Evolutionary conservation across 23 red algal species (phyloP).

Genomic region (Pyropia haitanensis): DNA sequence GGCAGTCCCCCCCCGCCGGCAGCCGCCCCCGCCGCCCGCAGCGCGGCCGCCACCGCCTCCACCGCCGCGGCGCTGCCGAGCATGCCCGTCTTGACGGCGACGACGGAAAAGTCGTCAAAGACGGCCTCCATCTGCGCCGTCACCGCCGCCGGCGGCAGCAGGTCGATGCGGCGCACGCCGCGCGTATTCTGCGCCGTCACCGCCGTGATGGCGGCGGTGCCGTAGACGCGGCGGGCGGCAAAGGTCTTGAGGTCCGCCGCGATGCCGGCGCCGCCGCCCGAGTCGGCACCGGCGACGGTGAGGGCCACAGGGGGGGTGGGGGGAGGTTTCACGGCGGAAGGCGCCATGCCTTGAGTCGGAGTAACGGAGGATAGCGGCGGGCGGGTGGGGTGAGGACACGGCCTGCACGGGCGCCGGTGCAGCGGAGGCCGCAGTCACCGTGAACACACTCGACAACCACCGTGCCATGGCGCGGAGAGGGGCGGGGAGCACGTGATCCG

Average conservation of each 20-base stretch:
- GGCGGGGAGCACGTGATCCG: too few species aligned
- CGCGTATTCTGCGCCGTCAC: slow-evolving; percentile 93
- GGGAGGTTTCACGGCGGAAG: too few species aligned
- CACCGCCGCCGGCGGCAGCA: slow-evolving; percentile 35
- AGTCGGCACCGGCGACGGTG: slow-evolving; percentile 91
- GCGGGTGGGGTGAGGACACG: too few species aligned
- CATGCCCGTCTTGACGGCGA: slow-evolving; percentile 94
- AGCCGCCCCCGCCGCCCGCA: slow-evolving; percentile 11
- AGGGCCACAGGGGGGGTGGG: slow-evolving; percentile 7
- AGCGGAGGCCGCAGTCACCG: too few species aligned
- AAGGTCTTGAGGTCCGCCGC: slow-evolving; percentile 97
- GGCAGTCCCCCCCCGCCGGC: background rate
- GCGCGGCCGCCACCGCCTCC: slow-evolving; percentile 8
- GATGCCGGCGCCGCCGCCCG: slow-evolving; percentile 89
- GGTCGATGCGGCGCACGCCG: slow-evolving; percentile 66
- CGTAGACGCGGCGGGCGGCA: slow-evolving; percentile 80
- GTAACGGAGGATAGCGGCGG: too few species aligned
- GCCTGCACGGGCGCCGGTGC: too few species aligned
- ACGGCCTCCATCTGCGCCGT: slow-evolving; percentile 66
- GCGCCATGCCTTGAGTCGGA: too few species aligned
- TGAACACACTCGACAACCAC: too few species aligned
- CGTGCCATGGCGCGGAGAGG: too few species aligned
- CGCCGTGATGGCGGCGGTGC: slow-evolving; percentile 81
- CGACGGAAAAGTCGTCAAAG: slow-evolving; percentile 49
- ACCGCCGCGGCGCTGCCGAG: slow-evolving; percentile 45